Percentiles rank a stretch among this genome's conserved stretches.
These are phyloP conservation scores for Trichocladium uniseriatum DNA, from an alignment of 495 filamentous ascomycete genomes.

Conservation along the genomic window DNA sequence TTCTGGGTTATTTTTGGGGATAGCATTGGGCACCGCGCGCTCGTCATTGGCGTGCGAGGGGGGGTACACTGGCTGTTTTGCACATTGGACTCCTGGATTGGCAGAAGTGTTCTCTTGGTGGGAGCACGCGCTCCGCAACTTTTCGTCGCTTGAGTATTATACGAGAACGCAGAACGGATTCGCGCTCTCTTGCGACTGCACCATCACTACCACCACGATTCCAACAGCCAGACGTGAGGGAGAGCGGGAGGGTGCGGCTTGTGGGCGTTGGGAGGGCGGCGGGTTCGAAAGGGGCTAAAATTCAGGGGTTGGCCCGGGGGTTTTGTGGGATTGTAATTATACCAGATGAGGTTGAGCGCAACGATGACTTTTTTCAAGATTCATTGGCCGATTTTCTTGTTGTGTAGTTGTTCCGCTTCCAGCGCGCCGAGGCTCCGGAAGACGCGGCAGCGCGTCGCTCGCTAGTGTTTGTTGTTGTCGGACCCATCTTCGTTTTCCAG, in stretches of 20 bases:
- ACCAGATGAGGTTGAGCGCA: no score
- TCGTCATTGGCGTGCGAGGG: background rate
- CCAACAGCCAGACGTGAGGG: background rate
- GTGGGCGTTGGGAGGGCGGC: background rate
- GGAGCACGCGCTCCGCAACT: no score
- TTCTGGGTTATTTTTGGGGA: slow-evolving; percentile 7
- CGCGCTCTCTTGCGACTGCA: no score
- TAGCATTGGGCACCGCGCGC: slow-evolving; percentile 10
- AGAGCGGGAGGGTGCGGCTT: background rate
- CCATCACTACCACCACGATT: no score
- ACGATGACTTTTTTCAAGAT: no score
- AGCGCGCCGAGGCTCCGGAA: no score
- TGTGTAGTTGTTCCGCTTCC: no score
- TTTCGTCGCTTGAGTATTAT: background rate
- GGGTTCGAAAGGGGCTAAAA: background rate
- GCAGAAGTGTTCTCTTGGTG: no score
- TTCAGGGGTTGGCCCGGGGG: background rate
- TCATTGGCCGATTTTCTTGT: no score
- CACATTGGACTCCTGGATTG: background rate
- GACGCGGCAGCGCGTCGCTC: no score
- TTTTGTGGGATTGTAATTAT: slow-evolving; percentile 18
- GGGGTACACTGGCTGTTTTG: slow-evolving; percentile 1
- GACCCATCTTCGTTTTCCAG: no score
- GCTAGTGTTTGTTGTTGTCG: no score
- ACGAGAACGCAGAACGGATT: background rate